These are phyloP conservation scores for Leishmania tarentolae DNA, from an alignment of 208 protist species.

Conservation along the genomic window DNA sequence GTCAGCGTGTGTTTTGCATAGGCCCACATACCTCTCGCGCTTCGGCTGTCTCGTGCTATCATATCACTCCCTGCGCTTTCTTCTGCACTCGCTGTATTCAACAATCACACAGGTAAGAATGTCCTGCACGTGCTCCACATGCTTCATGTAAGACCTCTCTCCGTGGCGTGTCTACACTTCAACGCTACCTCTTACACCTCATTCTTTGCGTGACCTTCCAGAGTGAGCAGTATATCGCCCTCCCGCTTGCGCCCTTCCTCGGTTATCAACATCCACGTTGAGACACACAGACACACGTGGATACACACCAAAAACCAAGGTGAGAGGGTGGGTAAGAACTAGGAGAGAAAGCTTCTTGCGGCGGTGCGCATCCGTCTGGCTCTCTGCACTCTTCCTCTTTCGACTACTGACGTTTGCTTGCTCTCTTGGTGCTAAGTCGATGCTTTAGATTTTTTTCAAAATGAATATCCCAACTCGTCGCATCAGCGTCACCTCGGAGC, in stretches of 20 bases:
- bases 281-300: background rate
- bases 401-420: background rate
- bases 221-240: background rate
- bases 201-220: background rate
- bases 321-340: background rate
- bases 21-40: background rate
- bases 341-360: background rate
- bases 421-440: background rate
- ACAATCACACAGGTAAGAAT: background rate
- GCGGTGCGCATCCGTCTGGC: background rate
- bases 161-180: background rate
- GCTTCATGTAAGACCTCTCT: background rate
- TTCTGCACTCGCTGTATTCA: slow-evolving; percentile 1
- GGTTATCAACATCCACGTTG: background rate
- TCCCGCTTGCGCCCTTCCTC: background rate
- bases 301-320: background rate
- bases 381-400: background rate
- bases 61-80: slow-evolving; percentile 4
- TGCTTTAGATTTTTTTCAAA: too few species aligned
- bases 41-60: background rate
- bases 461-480: slow-evolving; percentile 40
- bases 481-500: slow-evolving; percentile 54
- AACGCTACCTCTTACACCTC: background rate
- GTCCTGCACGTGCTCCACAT: background rate
- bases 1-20: background rate